These are phyloP conservation scores for Fonsecaea multimorphosa DNA, from an alignment of 2,329 filamentous ascomycete species.

Conservation along the genomic window DNA sequence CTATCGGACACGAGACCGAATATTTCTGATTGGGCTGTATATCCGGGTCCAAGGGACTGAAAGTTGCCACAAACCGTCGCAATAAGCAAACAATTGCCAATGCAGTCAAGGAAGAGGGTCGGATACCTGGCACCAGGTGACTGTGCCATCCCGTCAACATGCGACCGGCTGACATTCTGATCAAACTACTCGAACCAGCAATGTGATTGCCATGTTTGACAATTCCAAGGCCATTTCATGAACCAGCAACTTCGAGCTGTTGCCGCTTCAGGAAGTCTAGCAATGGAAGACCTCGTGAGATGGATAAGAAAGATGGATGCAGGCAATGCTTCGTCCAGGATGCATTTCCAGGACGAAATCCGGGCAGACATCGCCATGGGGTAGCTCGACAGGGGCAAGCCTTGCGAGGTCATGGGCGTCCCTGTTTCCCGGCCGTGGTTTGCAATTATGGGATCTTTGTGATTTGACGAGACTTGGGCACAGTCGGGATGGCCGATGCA, in stretches of 20 bases:
- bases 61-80: background rate
- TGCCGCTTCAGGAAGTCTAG: slow-evolving; percentile 32
- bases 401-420: background rate
- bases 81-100: background rate
- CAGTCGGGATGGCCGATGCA: background rate
- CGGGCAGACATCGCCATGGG: too few species aligned
- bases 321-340: background rate
- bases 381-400: background rate
- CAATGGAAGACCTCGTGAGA: background rate
- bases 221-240: slow-evolving; percentile 18
- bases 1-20: background rate
- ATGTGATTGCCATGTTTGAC: slow-evolving; percentile 16
- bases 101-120: background rate
- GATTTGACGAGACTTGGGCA: slow-evolving; percentile 1
- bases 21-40: background rate
- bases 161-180: slow-evolving; percentile 5
- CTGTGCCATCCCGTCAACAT: slow-evolving; percentile 1
- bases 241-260: slow-evolving; percentile 28
- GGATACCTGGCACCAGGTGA: slow-evolving; percentile 1
- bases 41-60: background rate
- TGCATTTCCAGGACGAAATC: too few species aligned
- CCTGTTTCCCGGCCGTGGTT: too few species aligned
- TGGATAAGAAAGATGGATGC: background rate
- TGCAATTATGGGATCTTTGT: background rate
- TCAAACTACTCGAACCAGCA: slow-evolving; percentile 20